Base-by-base conservation (phyloP, 352 stramenopile genomes). In the Globisporangium nagaii region DNA sequence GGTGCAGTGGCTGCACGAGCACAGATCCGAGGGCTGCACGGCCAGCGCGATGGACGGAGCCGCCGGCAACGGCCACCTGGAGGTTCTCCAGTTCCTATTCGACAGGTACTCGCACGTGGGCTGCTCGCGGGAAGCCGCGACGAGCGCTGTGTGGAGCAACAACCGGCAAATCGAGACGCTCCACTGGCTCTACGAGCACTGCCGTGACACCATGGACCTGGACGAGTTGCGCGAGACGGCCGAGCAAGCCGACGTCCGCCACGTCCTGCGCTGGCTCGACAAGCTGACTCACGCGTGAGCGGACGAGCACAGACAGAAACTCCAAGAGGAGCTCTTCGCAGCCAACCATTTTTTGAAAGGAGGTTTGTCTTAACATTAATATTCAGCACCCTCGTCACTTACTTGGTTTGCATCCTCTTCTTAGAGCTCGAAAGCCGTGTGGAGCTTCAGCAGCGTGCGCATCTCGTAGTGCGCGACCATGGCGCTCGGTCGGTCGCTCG, bases 391-490 rank as follows among this genome's bases (percentile, higher is more conserved):
- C n/a, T n/a, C n/a, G n/a, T n/a, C n/a, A n/a, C n/a, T n/a, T n/a
- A n/a, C n/a, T n/a, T n/a, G n/a, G n/a, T n/a, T n/a, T n/a, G n/a
- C n/a, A n/a, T n/a, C n/a, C n/a, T n/a, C n/a, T n/a, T n/a, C n/a
- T n/a, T 62, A 84, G 22, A 84, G 60, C 55, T 77, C 73, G 34
- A 81, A 84, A 22, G 68, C 68, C 27, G 73, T 78, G 60, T 84
- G 73, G 8, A 83, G 40, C 58, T 85, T 89, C 37, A 88, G 66
- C 47, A 90, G 62, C 39, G 76, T 88, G 43, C 76, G 79, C 62
- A 90, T 68, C 56, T 88, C 77, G 53, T 90, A 90, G 62, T 90
- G 78, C 12, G 71, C 73, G 30, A 86, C 77, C 53, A 84, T 88
- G 24, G 80, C 80, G 40, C 71, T 88, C 48, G 80, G 80, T 0